phyloP scores from a whole-genome alignment of 2,329 filamentous ascomycete genomes.

The Colletotrichum godetiae region DNA sequence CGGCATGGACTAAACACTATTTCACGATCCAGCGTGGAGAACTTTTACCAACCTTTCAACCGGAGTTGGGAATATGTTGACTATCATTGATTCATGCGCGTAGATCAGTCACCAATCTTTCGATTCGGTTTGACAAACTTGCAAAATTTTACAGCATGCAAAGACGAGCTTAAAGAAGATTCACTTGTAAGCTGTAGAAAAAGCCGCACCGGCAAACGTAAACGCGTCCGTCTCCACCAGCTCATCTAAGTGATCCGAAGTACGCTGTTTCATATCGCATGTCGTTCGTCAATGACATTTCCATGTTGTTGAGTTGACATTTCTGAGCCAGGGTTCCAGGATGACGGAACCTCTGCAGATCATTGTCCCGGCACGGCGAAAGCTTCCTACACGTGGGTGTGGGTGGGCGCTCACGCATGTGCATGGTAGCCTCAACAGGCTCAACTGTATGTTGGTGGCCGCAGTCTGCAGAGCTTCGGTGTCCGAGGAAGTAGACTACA shows the following conservation, averaged over 20 bases:
- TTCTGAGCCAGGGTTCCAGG: not conserved
- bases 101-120: not conserved
- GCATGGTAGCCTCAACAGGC: not conserved
- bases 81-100: not conserved
- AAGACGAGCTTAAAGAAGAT: not conserved
- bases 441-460: not conserved
- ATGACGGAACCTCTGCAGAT: not conserved
- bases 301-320: not conserved
- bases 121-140: not conserved
- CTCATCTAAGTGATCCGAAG: not conserved
- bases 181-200: too few species aligned
- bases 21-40: too few species aligned
- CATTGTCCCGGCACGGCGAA: not conserved
- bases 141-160: not conserved
- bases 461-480: not conserved
- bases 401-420: not conserved
- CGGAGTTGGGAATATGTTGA: not conserved
- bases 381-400: constrained; percentile 1
- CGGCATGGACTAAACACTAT: too few species aligned
- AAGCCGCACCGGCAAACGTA: not conserved
- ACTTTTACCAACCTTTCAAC: too few species aligned
- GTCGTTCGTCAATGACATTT: constrained; percentile 16
- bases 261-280: not conserved
- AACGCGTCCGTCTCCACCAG: not conserved
- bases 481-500: not conserved